Evolutionary conservation across 768 basidiomycete genomes (phyloP).

Genomic region (Termitomyces sp.): DNA sequence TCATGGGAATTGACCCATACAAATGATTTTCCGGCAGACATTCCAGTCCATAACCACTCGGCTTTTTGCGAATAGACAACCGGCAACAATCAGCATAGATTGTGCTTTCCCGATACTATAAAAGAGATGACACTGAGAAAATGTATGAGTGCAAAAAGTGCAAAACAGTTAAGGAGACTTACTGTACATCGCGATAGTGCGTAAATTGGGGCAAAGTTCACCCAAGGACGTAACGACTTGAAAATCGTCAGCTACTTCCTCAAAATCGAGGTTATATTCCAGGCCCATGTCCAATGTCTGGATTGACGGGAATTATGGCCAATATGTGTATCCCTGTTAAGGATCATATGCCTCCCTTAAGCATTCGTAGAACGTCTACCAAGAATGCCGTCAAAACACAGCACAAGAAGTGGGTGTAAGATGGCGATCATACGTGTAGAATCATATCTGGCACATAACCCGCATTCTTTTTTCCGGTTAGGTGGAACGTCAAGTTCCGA

Average conservation of each 20-base stretch:
- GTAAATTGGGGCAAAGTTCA: background rate
- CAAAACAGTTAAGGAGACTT: background rate
- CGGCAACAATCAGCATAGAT: background rate
- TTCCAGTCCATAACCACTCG: background rate
- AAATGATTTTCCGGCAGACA: too few relatives aligned
- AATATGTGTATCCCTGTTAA: background rate
- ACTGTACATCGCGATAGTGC: background rate
- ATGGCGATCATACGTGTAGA: background rate
- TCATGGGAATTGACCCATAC: background rate
- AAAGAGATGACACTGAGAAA: background rate
- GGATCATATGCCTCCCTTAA: background rate
- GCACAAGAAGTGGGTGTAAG: background rate
- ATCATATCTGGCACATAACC: background rate
- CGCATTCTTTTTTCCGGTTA: background rate
- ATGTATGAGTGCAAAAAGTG: too few relatives aligned
- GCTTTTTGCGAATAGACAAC: background rate
- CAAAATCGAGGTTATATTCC: background rate
- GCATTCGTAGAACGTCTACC: background rate
- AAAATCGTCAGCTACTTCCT: background rate
- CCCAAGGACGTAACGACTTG: background rate
- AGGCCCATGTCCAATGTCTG: background rate
- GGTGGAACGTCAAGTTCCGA: background rate
- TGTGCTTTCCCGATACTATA: background rate
- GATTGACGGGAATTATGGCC: background rate
- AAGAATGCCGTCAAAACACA: background rate